Conservation (phyloP, 2,329 filamentous ascomycete genomes). For the Emmonsiellopsis sp. region DNA sequence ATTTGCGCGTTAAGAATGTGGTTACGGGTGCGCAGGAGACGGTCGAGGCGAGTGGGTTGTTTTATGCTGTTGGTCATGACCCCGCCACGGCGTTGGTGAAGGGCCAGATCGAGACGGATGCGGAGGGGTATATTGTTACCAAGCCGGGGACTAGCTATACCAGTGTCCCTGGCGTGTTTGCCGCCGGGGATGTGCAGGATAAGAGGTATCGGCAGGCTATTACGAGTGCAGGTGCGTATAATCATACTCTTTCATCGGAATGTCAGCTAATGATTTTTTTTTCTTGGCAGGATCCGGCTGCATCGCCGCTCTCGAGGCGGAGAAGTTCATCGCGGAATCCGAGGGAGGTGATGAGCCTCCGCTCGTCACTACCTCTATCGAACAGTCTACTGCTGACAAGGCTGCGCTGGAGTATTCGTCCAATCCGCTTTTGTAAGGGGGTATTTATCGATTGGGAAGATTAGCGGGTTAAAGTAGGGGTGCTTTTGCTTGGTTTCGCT, state of each 20-base stretch:
- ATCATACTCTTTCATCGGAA: constrained; percentile 12
- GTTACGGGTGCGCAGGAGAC: constrained; percentile 67
- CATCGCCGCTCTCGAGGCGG: constrained; percentile 89
- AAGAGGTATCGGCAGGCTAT: constrained; percentile 97
- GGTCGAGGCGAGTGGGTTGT: constrained; percentile 84
- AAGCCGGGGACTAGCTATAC: constrained; percentile 82
- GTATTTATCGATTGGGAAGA: background rate
- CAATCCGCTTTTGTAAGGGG: constrained; percentile 54
- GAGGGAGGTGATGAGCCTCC: constrained; percentile 42
- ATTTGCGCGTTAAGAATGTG: constrained; percentile 73
- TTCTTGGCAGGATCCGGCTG: constrained; percentile 69
- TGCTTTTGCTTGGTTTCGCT: no score
- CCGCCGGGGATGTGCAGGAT: constrained; percentile 95
- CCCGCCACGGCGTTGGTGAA: constrained; percentile 87
- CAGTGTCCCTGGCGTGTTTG: constrained; percentile 85
- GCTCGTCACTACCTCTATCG: constrained; percentile 32
- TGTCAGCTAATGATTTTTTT: background rate
- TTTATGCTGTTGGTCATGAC: constrained; percentile 96
- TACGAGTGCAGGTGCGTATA: constrained; percentile 76
- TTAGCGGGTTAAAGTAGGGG: no score
- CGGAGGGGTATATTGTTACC: constrained; percentile 85
- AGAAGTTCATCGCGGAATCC: constrained; percentile 78
- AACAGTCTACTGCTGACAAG: constrained; percentile 39
- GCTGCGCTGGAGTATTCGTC: constrained; percentile 53
- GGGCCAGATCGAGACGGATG: constrained; percentile 78